These are phyloP conservation scores for Hypoxylon sp. DNA, from an alignment of 2,329 filamentous ascomycete species.

Conservation along the genomic window DNA sequence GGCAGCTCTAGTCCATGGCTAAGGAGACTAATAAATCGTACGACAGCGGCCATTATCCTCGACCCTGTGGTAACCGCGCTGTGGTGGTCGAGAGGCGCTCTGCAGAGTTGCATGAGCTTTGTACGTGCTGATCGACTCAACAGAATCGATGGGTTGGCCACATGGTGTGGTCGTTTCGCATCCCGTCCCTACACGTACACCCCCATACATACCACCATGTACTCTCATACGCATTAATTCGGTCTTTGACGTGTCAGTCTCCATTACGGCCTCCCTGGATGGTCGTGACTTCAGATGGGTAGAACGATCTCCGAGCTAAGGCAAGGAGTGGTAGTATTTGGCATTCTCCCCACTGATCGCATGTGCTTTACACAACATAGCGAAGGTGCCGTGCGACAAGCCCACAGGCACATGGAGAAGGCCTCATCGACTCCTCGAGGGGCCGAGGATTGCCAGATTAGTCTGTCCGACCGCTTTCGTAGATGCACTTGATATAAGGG, in stretches of 20 bases:
- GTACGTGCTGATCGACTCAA: conserved; percentile 46
- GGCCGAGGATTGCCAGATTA: conserved; percentile 34
- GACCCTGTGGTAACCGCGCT: conserved; percentile 31
- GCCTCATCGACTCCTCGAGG: conserved; percentile 30
- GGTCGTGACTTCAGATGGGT: conserved; percentile 51
- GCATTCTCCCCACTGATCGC: conserved; percentile 45
- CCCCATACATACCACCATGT: conserved; percentile 44
- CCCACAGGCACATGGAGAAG: conserved; percentile 40
- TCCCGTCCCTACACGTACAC: conserved; percentile 43
- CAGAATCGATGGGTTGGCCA: conserved; percentile 47
- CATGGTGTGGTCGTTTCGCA: conserved; percentile 46
- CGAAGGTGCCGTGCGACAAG: conserved; percentile 50
- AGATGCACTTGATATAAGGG: conserved; percentile 30
- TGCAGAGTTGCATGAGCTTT: conserved; percentile 46
- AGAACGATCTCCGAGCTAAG: conserved; percentile 50
- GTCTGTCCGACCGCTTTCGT: conserved; percentile 27
- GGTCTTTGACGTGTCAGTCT: conserved; percentile 54
- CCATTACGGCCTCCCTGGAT: conserved; percentile 50
- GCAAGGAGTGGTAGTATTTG: conserved; percentile 47
- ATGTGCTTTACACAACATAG: conserved; percentile 49
- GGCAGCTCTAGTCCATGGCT: conserved; percentile 48
- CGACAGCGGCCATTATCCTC: conserved; percentile 37
- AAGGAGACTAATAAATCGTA: conserved; percentile 44
- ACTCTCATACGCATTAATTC: conserved; percentile 45
- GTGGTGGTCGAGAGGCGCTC: conserved; percentile 41